These are phyloP conservation scores for Drechslerella dactyloides DNA, from an alignment of 2,329 filamentous ascomycete species.

Conservation along the genomic window DNA sequence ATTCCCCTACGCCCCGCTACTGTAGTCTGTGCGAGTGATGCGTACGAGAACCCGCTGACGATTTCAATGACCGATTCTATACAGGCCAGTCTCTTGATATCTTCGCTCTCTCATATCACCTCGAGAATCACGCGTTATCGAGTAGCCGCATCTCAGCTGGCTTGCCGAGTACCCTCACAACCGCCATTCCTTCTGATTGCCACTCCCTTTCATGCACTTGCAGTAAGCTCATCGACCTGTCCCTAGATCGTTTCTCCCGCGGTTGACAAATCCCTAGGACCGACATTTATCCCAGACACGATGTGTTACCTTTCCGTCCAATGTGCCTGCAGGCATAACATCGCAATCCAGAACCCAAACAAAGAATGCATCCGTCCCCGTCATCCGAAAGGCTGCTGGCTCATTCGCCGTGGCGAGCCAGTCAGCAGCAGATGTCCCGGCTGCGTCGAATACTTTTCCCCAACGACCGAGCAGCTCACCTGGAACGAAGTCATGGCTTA, in stretches of 20 bases:
- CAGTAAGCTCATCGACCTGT: background rate
- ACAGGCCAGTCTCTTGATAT: too few relatives aligned
- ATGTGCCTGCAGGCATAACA: conserved; percentile 40
- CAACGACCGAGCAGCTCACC: conserved; percentile 19
- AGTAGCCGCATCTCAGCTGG: too few relatives aligned
- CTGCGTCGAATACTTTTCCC: conserved; percentile 29
- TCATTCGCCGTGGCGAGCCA: conserved; percentile 41
- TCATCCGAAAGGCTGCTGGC: conserved; percentile 41
- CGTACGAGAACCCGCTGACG: too few relatives aligned
- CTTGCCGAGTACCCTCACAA: too few relatives aligned
- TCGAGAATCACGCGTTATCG: too few relatives aligned
- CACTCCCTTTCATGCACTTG: background rate
- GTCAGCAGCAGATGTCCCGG: conserved; percentile 15
- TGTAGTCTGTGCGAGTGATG: too few relatives aligned
- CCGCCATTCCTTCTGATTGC: background rate
- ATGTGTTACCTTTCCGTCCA: conserved; percentile 44
- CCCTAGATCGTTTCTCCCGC: too few relatives aligned
- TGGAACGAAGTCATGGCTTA: conserved; percentile 33
- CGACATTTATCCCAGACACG: background rate
- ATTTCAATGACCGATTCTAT: too few relatives aligned
- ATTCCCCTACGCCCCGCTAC: too few relatives aligned
- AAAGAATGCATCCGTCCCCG: conserved; percentile 37
- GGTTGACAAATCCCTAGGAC: background rate
- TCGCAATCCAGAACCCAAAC: conserved; percentile 18
- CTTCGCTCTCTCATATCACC: too few relatives aligned